A percentile compares a stretch with the other conserved stretches of the same genome.
phyloP scores from a whole-genome alignment of 192 early-diverging fungal genomes.

The Umbelopsis sp. region DNA sequence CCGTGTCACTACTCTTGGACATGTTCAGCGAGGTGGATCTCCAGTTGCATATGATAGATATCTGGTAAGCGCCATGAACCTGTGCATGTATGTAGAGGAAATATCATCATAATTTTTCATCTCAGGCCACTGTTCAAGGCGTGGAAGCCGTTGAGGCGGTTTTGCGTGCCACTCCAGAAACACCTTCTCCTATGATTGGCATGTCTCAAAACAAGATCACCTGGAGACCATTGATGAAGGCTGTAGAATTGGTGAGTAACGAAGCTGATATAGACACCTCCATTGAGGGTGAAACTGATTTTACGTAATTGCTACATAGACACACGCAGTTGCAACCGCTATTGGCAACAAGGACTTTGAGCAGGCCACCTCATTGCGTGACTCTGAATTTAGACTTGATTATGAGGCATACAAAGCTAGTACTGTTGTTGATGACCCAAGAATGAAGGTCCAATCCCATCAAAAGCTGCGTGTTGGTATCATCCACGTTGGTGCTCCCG shows the following conservation, averaged over 20 bases:
- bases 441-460: constrained; percentile 33
- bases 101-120: neutral
- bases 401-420: constrained; percentile 66
- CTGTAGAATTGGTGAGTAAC: constrained; percentile 73
- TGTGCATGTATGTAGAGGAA: neutral
- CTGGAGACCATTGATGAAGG: constrained; percentile 86
- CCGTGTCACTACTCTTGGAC: constrained; percentile 91
- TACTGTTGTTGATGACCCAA: constrained; percentile 43
- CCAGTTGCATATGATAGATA: constrained; percentile 92
- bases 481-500: constrained; percentile 92
- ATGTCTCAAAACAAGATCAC: constrained; percentile 90
- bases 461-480: constrained; percentile 85
- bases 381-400: constrained; percentile 78
- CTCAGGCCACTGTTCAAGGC: constrained; percentile 87
- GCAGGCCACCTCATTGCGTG: constrained; percentile 87
- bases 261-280: too few species aligned
- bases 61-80: constrained; percentile 45
- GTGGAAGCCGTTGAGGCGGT: constrained; percentile 95
- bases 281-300: neutral
- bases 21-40: constrained; percentile 93
- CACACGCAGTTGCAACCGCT: constrained; percentile 83
- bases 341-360: constrained; percentile 84
- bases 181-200: constrained; percentile 93
- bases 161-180: constrained; percentile 76
- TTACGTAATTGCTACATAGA: constrained; percentile 46